A percentile compares a stretch with the other conserved stretches of the same genome.
These are phyloP conservation scores for Nicotiana benthamiana DNA, from an alignment of 257 asterid genomes.

Conservation along the genomic window DNA sequence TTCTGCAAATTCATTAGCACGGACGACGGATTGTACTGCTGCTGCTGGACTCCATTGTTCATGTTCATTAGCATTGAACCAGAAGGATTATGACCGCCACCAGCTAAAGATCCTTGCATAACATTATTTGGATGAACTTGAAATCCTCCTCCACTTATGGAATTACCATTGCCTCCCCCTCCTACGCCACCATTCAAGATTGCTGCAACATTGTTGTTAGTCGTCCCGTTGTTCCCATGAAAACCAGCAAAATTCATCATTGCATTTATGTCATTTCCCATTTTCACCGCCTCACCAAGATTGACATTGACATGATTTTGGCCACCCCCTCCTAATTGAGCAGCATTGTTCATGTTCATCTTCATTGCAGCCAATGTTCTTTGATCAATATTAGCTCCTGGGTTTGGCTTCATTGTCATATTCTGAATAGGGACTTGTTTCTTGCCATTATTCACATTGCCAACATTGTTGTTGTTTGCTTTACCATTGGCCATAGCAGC, in stretches of 20 bases:
- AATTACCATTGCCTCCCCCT: conserved; percentile 6
- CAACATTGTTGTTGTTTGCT: conserved; percentile 16
- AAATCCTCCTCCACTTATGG: conserved; percentile 5
- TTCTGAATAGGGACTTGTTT: conserved; percentile 28
- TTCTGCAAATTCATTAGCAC: conserved; percentile 45
- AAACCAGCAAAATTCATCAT: conserved; percentile 75
- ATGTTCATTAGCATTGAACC: conserved; percentile 32
- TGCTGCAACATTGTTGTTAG: conserved; percentile 6
- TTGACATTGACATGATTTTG: not conserved
- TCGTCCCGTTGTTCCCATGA: conserved; percentile 31
- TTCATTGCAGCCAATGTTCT: conserved; percentile 32
- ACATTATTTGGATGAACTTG: conserved; percentile 15
- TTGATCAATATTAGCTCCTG: conserved; percentile 25
- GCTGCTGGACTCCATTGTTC: conserved; percentile 17
- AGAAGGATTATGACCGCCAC: conserved; percentile 28
- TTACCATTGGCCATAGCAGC: conserved; percentile 19
- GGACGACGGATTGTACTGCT: conserved; percentile 24
- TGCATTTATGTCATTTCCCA: conserved; percentile 29
- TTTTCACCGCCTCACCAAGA: conserved; percentile 20
- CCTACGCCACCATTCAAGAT: not conserved
- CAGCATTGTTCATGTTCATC: conserved; percentile 21
- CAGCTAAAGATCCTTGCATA: conserved; percentile 16
- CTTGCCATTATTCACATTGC: conserved; percentile 24
- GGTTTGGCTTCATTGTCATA: conserved; percentile 13
- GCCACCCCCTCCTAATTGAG: conserved; percentile 12